Base-by-base conservation (phyloP, 805 yeast species). In the Metschnikowia colocasiae region DNA sequence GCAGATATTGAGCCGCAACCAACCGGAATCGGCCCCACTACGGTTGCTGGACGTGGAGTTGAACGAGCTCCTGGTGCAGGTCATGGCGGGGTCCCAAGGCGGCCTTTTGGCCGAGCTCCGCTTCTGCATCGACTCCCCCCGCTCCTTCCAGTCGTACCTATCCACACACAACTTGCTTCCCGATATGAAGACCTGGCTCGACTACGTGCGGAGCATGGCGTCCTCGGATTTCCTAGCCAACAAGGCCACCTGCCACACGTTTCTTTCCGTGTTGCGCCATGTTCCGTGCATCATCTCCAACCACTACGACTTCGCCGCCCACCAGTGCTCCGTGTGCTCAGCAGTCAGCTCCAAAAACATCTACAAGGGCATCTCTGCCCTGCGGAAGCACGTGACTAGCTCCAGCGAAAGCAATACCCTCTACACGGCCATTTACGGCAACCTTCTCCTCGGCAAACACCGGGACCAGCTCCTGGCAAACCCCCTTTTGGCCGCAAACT, bases 221-320 rank as follows among this genome's bases (percentile, higher is more conserved):
- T 47, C 46, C 2, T 16, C 46, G 1, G 47, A 29, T 22, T n/a
- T 44, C 9, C 45, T 57, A 5, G 54, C 49, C 13, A 46, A 53
- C 9, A 39, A 39, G 15, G 36, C 47, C 6, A 46, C 59, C 6
- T 45, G 61, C 18, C 60, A 63, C 46, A 55, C 73, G 0, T 47
- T 71, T 4, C 58, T 76, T 9, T 65, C 73, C 10, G 63, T 76
- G 1, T 46, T 78, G 23, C 74, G 78, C 7, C 58, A 65, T 37
- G 67, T 69, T 41, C 69, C 77, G 4, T 78, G 82, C 54, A 39
- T 75, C n/a, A 41, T 67, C 1, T 61, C 63, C 22, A 63, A 59
- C 2, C 74, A 75, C 47, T 73, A 52, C 46, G 64, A 74, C 48
- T 57, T 54, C 31, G 47, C 51, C 6, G 43, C 62, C 0, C 52